These are phyloP conservation scores for Verticillium nubilum DNA, from an alignment of 2,329 filamentous ascomycete genomes.

Conservation along the genomic window DNA sequence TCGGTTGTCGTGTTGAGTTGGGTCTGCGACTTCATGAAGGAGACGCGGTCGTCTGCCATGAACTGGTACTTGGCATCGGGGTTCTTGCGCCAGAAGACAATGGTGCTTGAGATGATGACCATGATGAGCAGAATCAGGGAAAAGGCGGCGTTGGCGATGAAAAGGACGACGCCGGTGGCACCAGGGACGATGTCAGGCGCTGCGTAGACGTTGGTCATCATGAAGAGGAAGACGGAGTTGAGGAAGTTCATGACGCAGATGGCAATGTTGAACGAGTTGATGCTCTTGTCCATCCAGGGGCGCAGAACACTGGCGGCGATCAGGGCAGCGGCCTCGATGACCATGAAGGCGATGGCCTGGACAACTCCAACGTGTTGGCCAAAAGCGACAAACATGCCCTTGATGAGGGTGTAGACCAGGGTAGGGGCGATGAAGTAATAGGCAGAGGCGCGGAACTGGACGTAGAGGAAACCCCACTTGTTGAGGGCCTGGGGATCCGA, in stretches of 20 bases:
- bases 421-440: constrained; percentile 91
- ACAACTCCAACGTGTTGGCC: constrained; percentile 64
- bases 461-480: constrained; percentile 98
- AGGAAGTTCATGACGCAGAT: constrained; percentile 88
- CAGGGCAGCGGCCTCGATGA: constrained; percentile 76
- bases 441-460: constrained; percentile 90
- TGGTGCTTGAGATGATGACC: constrained; percentile 53
- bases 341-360: constrained; percentile 78
- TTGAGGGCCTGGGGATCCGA: constrained; percentile 88
- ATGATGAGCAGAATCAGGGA: constrained; percentile 78
- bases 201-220: constrained; percentile 84
- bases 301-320: constrained; percentile 74
- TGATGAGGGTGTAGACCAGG: constrained; percentile 72
- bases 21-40: constrained; percentile 94
- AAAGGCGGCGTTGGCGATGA: constrained; percentile 83
- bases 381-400: constrained; percentile 83
- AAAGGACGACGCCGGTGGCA: constrained; percentile 84
- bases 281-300: constrained; percentile 99
- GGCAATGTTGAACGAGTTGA: constrained; percentile 92
- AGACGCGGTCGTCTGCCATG: constrained; percentile 93
- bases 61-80: constrained; percentile 92
- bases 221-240: constrained; percentile 80
- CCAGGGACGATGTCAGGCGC: constrained; percentile 79
- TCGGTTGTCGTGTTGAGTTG: constrained; percentile 74
- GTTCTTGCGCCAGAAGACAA: constrained; percentile 84